Evolutionary conservation across 805 yeast genomes (phyloP).

Genomic region (Saturnispora sanitii): DNA sequence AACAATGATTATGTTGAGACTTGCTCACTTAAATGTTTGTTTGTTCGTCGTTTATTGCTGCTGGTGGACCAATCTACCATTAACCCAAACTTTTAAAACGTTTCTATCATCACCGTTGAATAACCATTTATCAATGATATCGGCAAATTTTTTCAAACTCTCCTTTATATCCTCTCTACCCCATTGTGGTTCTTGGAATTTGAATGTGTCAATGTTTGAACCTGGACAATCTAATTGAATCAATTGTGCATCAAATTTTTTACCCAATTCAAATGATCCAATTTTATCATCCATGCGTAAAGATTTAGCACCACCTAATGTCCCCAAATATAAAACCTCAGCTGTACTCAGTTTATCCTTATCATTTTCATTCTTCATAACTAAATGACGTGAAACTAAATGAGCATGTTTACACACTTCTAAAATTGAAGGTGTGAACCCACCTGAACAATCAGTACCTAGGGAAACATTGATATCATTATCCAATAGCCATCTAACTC

Average conservation of each 20-base stretch:
- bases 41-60: too few species aligned
- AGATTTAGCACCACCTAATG: slow-evolving; percentile 83
- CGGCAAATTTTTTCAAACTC: slow-evolving; percentile 32
- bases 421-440: slow-evolving; percentile 56
- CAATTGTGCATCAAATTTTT: slow-evolving; percentile 75
- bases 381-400: slow-evolving; percentile 59
- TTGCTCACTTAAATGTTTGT: too few species aligned
- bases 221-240: slow-evolving; percentile 46
- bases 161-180: slow-evolving; percentile 10
- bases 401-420: slow-evolving; percentile 61
- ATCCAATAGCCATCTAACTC: slow-evolving; percentile 58
- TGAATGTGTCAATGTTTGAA: slow-evolving; percentile 66
- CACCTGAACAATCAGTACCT: slow-evolving; percentile 77
- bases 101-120: slow-evolving; percentile 93
- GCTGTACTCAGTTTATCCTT: slow-evolving; percentile 44
- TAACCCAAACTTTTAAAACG: slow-evolving; percentile 69
- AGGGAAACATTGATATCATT: slow-evolving; percentile 66
- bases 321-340: slow-evolving; percentile 74
- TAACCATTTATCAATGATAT: slow-evolving; percentile 78
- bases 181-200: slow-evolving; percentile 52
- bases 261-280: slow-evolving; percentile 71
- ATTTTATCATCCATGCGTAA: slow-evolving; percentile 44
- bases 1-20: too few species aligned
- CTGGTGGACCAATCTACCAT: slow-evolving; percentile 63
- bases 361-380: slow-evolving; percentile 43